Evolutionary conservation across 495 filamentous ascomycete genomes (phyloP).

Genomic region (Saxispiralis lemnorum): DNA sequence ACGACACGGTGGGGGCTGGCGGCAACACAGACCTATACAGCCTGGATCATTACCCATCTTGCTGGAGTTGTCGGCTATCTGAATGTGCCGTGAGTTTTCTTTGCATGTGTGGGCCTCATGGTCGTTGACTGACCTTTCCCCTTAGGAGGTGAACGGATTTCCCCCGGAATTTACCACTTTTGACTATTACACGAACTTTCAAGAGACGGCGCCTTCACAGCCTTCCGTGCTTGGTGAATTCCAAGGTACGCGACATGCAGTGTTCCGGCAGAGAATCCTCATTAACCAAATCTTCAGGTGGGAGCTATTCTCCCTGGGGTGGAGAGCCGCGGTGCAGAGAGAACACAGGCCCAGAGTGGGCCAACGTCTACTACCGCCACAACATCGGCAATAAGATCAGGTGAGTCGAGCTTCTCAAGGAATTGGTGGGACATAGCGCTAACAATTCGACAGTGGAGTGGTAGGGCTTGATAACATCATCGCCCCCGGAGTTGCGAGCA

Average conservation of each 20-base stretch:
- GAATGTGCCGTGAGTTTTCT: conserved; percentile 21
- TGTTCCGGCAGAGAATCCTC: too few relatives aligned
- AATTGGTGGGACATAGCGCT: too few relatives aligned
- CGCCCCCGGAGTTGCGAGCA: too few relatives aligned
- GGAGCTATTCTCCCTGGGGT: conserved; percentile 45
- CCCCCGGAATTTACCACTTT: conserved; percentile 35
- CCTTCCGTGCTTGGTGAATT: conserved; percentile 45
- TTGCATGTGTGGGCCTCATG: conserved; percentile 10
- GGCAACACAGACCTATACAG: conserved; percentile 42
- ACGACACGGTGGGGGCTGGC: conserved; percentile 29
- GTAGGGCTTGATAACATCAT: too few relatives aligned
- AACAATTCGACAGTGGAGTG: too few relatives aligned
- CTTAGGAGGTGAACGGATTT: conserved; percentile 18
- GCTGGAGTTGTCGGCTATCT: conserved; percentile 40
- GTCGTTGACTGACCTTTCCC: conserved; percentile 26
- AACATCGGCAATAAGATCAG: conserved; percentile 31
- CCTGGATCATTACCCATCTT: conserved; percentile 42
- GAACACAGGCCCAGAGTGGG: conserved; percentile 33
- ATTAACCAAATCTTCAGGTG: conserved; percentile 8
- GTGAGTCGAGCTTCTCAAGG: conserved; percentile 22
- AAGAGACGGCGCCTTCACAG: conserved; percentile 32
- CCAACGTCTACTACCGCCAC: conserved; percentile 43
- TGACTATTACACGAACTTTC: conserved; percentile 30
- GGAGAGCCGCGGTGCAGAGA: conserved; percentile 32
- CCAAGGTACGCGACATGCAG: conserved; percentile 26